Evolutionary conservation across 2,329 filamentous ascomycete species (phyloP).

Genomic region (Claviceps citrina): DNA sequence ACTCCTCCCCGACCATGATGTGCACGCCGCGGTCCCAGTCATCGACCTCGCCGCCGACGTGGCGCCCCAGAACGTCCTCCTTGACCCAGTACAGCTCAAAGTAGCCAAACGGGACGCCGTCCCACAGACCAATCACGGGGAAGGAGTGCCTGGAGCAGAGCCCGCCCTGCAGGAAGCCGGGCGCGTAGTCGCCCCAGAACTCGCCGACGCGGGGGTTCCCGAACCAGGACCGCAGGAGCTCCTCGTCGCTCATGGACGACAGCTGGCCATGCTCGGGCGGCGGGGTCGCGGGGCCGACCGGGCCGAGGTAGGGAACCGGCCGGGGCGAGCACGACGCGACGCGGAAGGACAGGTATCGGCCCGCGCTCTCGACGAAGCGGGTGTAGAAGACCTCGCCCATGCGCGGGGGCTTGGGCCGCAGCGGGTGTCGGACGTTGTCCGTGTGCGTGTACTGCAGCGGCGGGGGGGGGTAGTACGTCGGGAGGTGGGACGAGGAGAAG

Average conservation of each 20-base stretch:
- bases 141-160: slow-evolving; percentile 63
- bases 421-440: slow-evolving; percentile 65
- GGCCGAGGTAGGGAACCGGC: slow-evolving; percentile 49
- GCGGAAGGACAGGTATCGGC: slow-evolving; percentile 78
- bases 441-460: slow-evolving; percentile 71
- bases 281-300: slow-evolving; percentile 28
- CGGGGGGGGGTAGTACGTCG: slow-evolving; percentile 77
- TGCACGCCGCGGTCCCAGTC: slow-evolving; percentile 86
- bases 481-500: slow-evolving; percentile 67
- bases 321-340: slow-evolving; percentile 56
- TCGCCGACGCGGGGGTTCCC: slow-evolving; percentile 64
- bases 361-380: slow-evolving; percentile 66
- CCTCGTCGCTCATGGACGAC: slow-evolving; percentile 32
- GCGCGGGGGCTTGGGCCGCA: slow-evolving; percentile 73
- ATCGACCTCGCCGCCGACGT: slow-evolving; percentile 48
- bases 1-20: slow-evolving; percentile 79
- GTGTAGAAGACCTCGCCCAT: slow-evolving; percentile 88
- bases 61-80: slow-evolving; percentile 63
- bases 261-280: slow-evolving; percentile 27
- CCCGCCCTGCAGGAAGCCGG: slow-evolving; percentile 50
- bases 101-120: slow-evolving; percentile 88
- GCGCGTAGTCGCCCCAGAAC: slow-evolving; percentile 63
- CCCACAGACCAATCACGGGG: slow-evolving; percentile 84
- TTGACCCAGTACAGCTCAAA: slow-evolving; percentile 99
- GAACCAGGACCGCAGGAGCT: slow-evolving; percentile 73